Evolutionary conservation across 164 flowering plant genomes (phyloP).

Genomic region (Akebia trifoliata): DNA sequence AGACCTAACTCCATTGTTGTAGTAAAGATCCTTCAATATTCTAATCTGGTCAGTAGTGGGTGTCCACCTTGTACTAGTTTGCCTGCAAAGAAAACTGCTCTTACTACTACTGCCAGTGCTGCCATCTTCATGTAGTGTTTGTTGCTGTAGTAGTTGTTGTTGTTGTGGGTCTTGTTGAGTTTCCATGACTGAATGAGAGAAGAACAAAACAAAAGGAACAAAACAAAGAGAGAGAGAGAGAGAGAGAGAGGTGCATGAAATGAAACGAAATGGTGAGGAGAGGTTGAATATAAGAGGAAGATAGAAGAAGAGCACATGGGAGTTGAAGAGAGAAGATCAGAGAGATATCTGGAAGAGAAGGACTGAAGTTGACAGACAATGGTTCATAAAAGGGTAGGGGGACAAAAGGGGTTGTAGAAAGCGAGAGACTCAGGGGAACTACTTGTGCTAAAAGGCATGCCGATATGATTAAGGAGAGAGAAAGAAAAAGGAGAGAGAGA

Average conservation of each 20-base stretch:
- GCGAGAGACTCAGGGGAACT: conserved; percentile 42
- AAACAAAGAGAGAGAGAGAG: conserved; percentile 12
- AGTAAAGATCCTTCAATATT: conserved; percentile 82
- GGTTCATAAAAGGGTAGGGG: conserved; percentile 52
- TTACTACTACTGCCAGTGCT: conserved; percentile 28
- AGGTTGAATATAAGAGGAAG: conserved; percentile 16
- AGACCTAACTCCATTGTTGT: conserved; percentile 86
- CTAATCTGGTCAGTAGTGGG: conserved; percentile 95
- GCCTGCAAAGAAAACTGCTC: conserved; percentile 57
- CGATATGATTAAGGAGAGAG: conserved; percentile 27
- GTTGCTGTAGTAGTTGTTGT: conserved; percentile 20
- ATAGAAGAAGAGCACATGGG: conserved; percentile 23
- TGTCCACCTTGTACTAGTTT: conserved; percentile 83
- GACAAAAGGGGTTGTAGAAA: conserved; percentile 68
- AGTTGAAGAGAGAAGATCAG: conserved; percentile 39
- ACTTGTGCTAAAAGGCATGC: conserved; percentile 53
- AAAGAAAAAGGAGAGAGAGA: background rate
- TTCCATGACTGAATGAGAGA: conserved; percentile 31
- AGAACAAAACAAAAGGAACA: conserved; percentile 19
- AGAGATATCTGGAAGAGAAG: conserved; percentile 71
- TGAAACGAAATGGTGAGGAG: conserved; percentile 12
- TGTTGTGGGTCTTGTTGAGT: conserved; percentile 25
- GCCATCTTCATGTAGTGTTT: conserved; percentile 25
- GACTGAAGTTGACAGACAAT: conserved; percentile 83
- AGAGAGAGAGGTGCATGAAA: conserved; percentile 1